Evolutionary conservation across 768 basidiomycete genomes (phyloP).

Genomic region (Gautieria morchelliformis): DNA sequence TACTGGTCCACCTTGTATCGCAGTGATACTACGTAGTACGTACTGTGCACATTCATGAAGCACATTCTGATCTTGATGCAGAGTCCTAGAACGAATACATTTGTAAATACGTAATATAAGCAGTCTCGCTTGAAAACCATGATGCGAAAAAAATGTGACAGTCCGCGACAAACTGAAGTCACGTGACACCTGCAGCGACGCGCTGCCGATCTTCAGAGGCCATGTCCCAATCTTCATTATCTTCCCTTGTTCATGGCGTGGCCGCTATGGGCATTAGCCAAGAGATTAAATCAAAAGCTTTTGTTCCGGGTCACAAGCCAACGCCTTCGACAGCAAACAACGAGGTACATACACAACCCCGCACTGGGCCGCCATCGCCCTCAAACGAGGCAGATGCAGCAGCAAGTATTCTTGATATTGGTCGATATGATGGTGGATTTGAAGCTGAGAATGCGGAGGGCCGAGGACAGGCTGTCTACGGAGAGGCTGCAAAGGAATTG

Average conservation of each 20-base stretch:
- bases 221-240: conserved; percentile 6
- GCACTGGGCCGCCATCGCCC: conserved; percentile 15
- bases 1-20: too few species aligned
- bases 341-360: conserved; percentile 12
- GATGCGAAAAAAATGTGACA: too few species aligned
- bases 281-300: conserved; percentile 2
- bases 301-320: conserved; percentile 7
- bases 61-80: too few species aligned
- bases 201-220: too few species aligned
- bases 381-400: conserved; percentile 5
- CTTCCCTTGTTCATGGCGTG: conserved; percentile 5
- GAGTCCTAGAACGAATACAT: too few species aligned
- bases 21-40: too few species aligned
- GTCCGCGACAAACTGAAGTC: too few species aligned
- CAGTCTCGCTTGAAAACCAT: too few species aligned
- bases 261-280: conserved; percentile 8
- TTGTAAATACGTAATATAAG: too few species aligned
- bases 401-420: conserved; percentile 51
- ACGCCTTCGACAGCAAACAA: conserved; percentile 11
- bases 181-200: too few species aligned
- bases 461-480: conserved; percentile 59
- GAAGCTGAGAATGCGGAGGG: conserved; percentile 76
- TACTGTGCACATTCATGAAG: too few species aligned
- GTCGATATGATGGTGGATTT: conserved; percentile 93
- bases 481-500: conserved; percentile 70